Base-by-base conservation (phyloP, 352 stramenopile species). In the Phytophthora pseudosyringae region DNA sequence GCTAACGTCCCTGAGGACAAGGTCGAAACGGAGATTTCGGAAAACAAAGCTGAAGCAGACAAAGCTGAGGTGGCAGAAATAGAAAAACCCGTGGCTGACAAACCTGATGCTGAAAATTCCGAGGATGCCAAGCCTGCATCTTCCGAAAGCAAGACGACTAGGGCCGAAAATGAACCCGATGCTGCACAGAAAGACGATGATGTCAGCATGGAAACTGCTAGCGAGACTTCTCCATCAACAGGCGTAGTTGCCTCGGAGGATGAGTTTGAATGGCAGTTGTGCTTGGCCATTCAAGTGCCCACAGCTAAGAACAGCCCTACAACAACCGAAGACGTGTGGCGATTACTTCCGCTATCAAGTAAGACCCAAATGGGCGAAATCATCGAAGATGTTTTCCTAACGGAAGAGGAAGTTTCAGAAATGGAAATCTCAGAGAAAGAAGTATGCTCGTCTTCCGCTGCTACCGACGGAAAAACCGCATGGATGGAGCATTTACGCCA, bases 341-440 rank as follows among this genome's bases (percentile, higher is more conserved):
- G 82, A 35, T 66, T 93, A 35, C 61, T 91, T 3, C 76, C 79
- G 5, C 55, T 93, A 28, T 75, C 83, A 31, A 85, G 40, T 40
- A 59, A 80, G 13, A 79, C 52, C n/a, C 46, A 83, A 7, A 62
- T 55, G 9, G 71, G 79, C 5, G 75, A 90, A 55, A 91, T 89
- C 56, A 49, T 88, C 4, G 55, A 81, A n/a, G 70, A 86, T 46
- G 50, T 88, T 3, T 78, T 78, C 32, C 50, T 91, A 40, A 87
- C 70, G 4, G 72, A 89, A 5, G 67, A 88, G 15, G 73, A 91
- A 64, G 67, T 93, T 13, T 53, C 45, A 28, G 69, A 76, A n/a
- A 84, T 93, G 48, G 81, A 91, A 62, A 64, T 93, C 7, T 78
- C 73, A 5, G 82, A 91, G 49, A 71, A 82, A 18, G 81, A 91